Conservation (phyloP, 768 basidiomycete species). For the Imleria badia region DNA sequence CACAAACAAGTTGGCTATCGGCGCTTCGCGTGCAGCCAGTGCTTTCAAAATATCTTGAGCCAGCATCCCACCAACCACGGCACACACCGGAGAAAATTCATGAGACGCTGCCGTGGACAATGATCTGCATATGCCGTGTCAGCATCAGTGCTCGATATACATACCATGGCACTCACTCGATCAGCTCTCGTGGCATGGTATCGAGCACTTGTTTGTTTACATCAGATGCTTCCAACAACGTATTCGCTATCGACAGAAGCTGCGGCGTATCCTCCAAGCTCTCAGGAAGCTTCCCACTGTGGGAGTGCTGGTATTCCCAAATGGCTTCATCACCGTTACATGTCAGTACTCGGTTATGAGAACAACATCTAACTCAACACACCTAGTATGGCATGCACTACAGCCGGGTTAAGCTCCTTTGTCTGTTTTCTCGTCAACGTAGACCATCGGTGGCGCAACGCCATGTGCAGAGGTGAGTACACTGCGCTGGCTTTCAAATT, state of each 20-base stretch:
- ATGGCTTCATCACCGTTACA: slow-evolving; percentile 49
- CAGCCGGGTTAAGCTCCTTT: slow-evolving; percentile 78
- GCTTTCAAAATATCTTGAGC: slow-evolving; percentile 95
- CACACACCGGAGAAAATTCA: slow-evolving; percentile 92
- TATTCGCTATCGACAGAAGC: slow-evolving; percentile 63
- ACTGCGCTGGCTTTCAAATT: slow-evolving; percentile 56
- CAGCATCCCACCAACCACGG: slow-evolving; percentile 91
- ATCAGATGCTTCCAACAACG: slow-evolving; percentile 56
- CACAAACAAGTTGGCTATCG: slow-evolving; percentile 88
- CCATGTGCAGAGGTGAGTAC: slow-evolving; percentile 64
- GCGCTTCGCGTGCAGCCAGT: slow-evolving; percentile 85
- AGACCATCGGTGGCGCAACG: slow-evolving; percentile 69
- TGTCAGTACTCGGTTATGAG: slow-evolving; percentile 10
- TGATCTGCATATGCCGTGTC: slow-evolving; percentile 47
- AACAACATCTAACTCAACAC: slow-evolving; percentile 12
- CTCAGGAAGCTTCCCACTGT: slow-evolving; percentile 57
- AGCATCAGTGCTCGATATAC: neutral
- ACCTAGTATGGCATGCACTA: slow-evolving; percentile 76
- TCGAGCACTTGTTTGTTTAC: slow-evolving; percentile 69
- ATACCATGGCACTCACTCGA: slow-evolving; percentile 48
- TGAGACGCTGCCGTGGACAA: slow-evolving; percentile 66
- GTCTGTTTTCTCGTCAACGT: slow-evolving; percentile 71
- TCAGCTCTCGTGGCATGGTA: slow-evolving; percentile 53
- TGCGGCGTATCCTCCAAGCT: slow-evolving; percentile 47
- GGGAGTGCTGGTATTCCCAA: slow-evolving; percentile 76